A percentile compares a stretch with the other conserved stretches of the same genome.
Evolutionary conservation across 2,329 filamentous ascomycete genomes (phyloP).

Genomic region (Arthrobotrys musiformis): DNA sequence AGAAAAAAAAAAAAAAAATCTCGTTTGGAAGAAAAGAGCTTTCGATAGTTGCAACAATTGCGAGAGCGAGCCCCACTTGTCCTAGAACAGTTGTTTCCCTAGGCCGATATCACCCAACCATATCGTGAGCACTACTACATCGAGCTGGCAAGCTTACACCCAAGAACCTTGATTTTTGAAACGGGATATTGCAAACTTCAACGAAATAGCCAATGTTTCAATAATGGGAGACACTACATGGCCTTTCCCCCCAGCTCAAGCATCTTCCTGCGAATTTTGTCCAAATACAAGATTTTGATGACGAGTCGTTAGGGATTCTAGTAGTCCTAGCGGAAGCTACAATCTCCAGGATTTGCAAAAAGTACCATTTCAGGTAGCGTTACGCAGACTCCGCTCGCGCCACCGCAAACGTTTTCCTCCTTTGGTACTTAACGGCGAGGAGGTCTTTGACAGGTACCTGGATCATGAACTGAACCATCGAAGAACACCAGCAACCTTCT

Average conservation of each 20-base stretch:
- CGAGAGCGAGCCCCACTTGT: conserved; percentile 47
- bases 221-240: conserved; percentile 1
- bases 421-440: conserved; percentile 46
- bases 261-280: conserved; percentile 34
- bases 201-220: conserved; percentile 34
- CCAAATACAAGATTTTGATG: not conserved
- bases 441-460: conserved; percentile 51
- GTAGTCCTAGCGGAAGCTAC: conserved; percentile 1
- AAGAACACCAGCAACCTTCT: conserved; percentile 33
- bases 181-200: conserved; percentile 14
- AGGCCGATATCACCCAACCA: conserved; percentile 48
- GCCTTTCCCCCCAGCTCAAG: conserved; percentile 13
- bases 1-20: conserved; percentile 11
- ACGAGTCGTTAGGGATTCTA: not conserved
- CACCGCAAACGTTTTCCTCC: conserved; percentile 53
- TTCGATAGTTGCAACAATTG: conserved; percentile 40
- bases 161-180: conserved; percentile 28
- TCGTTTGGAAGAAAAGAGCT: conserved; percentile 8
- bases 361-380: conserved; percentile 46
- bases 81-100: conserved; percentile 21
- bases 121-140: conserved; percentile 19
- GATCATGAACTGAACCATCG: conserved; percentile 16
- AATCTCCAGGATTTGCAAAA: conserved; percentile 24
- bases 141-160: conserved; percentile 18
- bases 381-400: conserved; percentile 49